These are phyloP conservation scores for Aphanomyces astaci DNA, from an alignment of 352 stramenopile genomes.

Conservation along the genomic window DNA sequence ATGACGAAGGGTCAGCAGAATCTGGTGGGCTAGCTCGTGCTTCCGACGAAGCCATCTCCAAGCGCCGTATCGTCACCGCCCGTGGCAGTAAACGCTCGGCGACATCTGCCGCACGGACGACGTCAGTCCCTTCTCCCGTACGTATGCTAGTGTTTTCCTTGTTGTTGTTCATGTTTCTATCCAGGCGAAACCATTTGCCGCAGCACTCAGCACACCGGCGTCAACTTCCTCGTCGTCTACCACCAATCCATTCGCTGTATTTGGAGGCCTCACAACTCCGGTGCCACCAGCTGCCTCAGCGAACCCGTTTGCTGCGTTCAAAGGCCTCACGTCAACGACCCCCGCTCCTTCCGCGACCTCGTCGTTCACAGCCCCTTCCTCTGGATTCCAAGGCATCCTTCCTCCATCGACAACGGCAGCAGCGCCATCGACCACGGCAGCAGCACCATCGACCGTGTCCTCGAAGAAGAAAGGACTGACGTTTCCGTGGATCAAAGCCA, in stretches of 20 bases:
- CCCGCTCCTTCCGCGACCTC: background rate
- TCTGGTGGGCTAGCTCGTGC: slow-evolving; percentile 57
- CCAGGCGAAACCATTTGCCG: slow-evolving; percentile 8
- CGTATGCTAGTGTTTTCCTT: background rate
- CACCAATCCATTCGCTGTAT: slow-evolving; percentile 67
- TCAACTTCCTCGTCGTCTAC: slow-evolving; percentile 24
- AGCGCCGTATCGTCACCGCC: slow-evolving; percentile 68
- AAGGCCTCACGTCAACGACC: slow-evolving; percentile 21
- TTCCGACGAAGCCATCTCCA: slow-evolving; percentile 52
- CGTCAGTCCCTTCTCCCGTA: slow-evolving; percentile 24
- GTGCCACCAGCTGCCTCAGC: slow-evolving; percentile 17
- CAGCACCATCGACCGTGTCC: background rate
- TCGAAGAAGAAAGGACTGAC: background rate
- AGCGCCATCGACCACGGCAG: background rate
- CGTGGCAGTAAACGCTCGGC: slow-evolving; percentile 34
- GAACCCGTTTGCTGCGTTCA: slow-evolving; percentile 34
- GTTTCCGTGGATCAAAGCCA: slow-evolving; percentile 13
- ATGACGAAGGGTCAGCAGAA: slow-evolving; percentile 43
- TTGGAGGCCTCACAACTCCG: slow-evolving; percentile 40
- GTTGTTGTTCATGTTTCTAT: slow-evolving; percentile 30
- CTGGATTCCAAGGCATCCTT: background rate
- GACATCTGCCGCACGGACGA: slow-evolving; percentile 24
- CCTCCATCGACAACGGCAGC: background rate
- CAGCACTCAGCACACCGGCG: background rate
- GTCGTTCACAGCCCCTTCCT: background rate